Evolutionary conservation across 352 stramenopile genomes (phyloP).

Genomic region (Globisporangium canariense): DNA sequence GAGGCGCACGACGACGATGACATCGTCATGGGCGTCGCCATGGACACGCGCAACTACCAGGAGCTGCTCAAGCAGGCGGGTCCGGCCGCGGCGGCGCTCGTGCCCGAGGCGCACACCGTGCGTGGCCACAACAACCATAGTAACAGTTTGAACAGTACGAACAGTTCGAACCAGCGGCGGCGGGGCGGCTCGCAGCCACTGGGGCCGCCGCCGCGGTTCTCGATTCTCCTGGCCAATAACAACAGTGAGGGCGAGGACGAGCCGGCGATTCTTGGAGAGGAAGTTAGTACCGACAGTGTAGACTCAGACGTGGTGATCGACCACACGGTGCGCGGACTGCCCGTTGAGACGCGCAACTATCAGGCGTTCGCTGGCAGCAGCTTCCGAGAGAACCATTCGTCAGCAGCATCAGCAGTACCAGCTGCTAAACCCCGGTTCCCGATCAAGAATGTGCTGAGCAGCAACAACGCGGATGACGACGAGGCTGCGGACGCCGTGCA

Average conservation of each 20-base stretch:
- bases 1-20: constrained; percentile 4
- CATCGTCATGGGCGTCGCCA: constrained; percentile 38
- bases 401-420: constrained; percentile 14
- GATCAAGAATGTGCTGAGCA: constrained; percentile 2
- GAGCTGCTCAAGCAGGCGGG: constrained; percentile 37
- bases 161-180: not conserved
- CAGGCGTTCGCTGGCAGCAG: constrained; percentile 4
- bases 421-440: constrained; percentile 4
- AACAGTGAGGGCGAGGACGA: not conserved
- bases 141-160: not conserved
- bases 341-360: constrained; percentile 39
- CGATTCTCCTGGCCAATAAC: constrained; percentile 2
- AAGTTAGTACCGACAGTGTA: not conserved
- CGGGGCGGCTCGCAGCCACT: not conserved
- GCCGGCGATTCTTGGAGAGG: constrained; percentile 1
- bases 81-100: not conserved
- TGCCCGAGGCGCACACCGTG: constrained; percentile 15
- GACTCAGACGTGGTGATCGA: constrained; percentile 1
- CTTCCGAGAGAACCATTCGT: not conserved
- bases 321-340: constrained; percentile 19
- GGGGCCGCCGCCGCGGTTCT: constrained; percentile 6
- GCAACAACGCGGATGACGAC: constrained; percentile 13
- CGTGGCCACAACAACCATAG: constrained; percentile 11
- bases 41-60: constrained; percentile 66
- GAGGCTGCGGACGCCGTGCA: constrained; percentile 38